These are phyloP conservation scores for Lipomyces yamadae DNA, from an alignment of 805 yeast species.

Conservation along the genomic window DNA sequence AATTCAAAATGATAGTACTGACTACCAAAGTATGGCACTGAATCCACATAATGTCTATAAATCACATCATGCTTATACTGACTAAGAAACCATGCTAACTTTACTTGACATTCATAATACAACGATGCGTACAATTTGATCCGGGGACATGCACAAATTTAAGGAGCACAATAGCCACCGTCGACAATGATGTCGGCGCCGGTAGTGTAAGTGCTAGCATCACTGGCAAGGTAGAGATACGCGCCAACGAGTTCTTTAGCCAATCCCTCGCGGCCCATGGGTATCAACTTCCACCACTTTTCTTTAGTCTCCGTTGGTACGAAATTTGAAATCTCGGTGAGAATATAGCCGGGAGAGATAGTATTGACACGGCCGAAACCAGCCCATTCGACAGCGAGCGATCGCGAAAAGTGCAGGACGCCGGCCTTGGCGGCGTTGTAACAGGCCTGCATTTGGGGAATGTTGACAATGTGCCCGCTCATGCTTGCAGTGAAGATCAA, in stretches of 20 bases:
- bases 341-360: conserved; percentile 85
- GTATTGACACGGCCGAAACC: conserved; percentile 83
- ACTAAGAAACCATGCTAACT: not conserved
- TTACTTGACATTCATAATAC: not conserved
- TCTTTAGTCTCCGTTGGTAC: conserved; percentile 42
- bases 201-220: conserved; percentile 78
- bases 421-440: conserved; percentile 90
- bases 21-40: not conserved
- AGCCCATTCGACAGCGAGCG: conserved; percentile 89
- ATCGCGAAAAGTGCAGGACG: conserved; percentile 72
- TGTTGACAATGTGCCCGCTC: conserved; percentile 85
- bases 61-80: not conserved
- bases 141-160: not conserved
- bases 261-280: conserved; percentile 75
- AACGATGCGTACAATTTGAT: not conserved
- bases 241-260: conserved; percentile 74
- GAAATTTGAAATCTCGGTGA: conserved; percentile 59
- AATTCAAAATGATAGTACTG: not conserved
- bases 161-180: conserved; percentile 54
- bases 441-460: conserved; percentile 84
- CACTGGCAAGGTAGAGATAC: conserved; percentile 69
- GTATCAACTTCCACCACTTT: conserved; percentile 51
- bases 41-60: not conserved
- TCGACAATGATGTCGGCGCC: conserved; percentile 79
- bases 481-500: conserved; percentile 85